Percentiles rank a stretch among this genome's conserved stretches.
phyloP scores from a whole-genome alignment of 2,329 filamentous ascomycete genomes.

The Pseudocercospora fijiensis region DNA sequence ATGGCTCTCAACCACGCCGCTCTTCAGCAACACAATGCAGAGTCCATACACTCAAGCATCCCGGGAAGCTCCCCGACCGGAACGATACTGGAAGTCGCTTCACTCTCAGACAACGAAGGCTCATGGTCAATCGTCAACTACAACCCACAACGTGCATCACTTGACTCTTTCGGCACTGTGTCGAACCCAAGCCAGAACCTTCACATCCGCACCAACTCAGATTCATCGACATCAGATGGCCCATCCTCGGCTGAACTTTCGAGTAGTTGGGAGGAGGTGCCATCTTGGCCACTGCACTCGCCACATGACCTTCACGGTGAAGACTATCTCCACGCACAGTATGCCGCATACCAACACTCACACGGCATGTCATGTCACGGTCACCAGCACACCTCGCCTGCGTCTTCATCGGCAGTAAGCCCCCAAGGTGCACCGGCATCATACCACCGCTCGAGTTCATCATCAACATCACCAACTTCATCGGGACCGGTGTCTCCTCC shows the following conservation, averaged over 20 bases:
- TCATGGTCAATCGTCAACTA: constrained; percentile 74
- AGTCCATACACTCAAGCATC: constrained; percentile 41
- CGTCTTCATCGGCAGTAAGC: constrained; percentile 34
- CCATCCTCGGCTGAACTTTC: constrained; percentile 61
- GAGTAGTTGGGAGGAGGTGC: constrained; percentile 78
- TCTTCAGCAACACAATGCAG: constrained; percentile 43
- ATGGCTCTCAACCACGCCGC: constrained; percentile 49
- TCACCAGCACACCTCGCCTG: constrained; percentile 32
- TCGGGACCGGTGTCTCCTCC: constrained; percentile 43
- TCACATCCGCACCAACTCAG: constrained; percentile 81
- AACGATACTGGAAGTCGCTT: constrained; percentile 81
- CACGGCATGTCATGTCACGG: constrained; percentile 24
- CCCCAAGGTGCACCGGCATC: constrained; percentile 27
- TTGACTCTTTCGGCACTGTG: constrained; percentile 68
- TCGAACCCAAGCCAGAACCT: constrained; percentile 91
- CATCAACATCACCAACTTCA: constrained; percentile 38
- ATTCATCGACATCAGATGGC: constrained; percentile 71
- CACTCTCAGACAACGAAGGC: constrained; percentile 77
- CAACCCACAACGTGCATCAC: constrained; percentile 54
- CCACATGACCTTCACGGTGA: constrained; percentile 67
- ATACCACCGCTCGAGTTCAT: constrained; percentile 34
- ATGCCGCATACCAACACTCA: constrained; percentile 41
- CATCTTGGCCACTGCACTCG: constrained; percentile 72
- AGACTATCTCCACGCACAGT: constrained; percentile 62
- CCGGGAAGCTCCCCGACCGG: constrained; percentile 68